Evolutionary conservation across 306 rosid species (phyloP).

Genomic region (Glycine soja): DNA sequence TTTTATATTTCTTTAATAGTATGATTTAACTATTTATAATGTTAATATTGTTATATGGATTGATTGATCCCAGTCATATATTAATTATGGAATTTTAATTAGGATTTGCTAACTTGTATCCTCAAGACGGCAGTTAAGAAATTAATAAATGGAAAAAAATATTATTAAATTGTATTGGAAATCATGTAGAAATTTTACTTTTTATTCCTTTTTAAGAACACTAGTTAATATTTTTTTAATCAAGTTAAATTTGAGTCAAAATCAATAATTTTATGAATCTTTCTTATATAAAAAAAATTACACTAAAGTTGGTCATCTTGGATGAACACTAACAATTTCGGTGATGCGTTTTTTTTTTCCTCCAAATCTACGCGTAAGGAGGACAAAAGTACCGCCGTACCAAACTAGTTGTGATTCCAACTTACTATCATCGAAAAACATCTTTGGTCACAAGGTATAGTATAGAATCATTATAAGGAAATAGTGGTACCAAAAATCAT

Average conservation of each 20-base stretch:
- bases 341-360: neutral
- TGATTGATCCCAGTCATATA: neutral
- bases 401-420: conserved; percentile 24
- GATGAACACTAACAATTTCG: neutral
- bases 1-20: too few species aligned
- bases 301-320: neutral
- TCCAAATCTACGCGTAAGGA: conserved; percentile 4
- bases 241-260: neutral
- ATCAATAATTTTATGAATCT: neutral
- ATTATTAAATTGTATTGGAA: too few species aligned
- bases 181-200: too few species aligned
- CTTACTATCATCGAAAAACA: conserved; percentile 20
- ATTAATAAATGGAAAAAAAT: too few species aligned
- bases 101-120: too few species aligned
- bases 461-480: conserved; percentile 28
- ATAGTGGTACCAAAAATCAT: conserved; percentile 29
- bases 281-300: neutral
- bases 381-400: neutral
- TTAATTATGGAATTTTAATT: neutral
- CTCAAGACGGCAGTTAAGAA: neutral
- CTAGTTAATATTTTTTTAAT: neutral
- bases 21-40: neutral
- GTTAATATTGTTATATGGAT: neutral
- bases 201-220: too few species aligned
- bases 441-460: neutral